Evolutionary conservation across 495 filamentous ascomycete species (phyloP), one percentile per base, ranked within the genome.

Genomic region (Hyaloscypha finlandica): DNA sequence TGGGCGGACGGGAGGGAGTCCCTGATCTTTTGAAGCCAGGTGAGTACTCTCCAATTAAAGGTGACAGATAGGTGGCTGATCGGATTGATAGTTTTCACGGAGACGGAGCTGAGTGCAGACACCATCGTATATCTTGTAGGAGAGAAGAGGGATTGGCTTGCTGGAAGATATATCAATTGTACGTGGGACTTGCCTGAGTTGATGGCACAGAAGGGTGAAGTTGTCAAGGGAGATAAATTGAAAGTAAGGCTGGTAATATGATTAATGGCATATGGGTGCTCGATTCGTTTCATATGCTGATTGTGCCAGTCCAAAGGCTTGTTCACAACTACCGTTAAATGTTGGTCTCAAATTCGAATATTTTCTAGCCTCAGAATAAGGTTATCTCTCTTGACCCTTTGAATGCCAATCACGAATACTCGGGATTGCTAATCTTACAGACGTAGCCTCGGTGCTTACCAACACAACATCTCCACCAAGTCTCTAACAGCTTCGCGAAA

Each of bases 121-220:
- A 80, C 80, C 1, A 59, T 84, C 29, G 77, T 83, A 3, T 84
- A 77, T 73, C 63, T 88, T 61, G 80, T 80, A 3, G 74, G 71
- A 22, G 70, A 83, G 68, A 80, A 76, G 60, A 71, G 81, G 55
- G 68, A 76, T 6, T 88, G 84, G 84, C 71, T 88, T 12, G 74
- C 73, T 33, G 85, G 84, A 1, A 70, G 84, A 65, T 87, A 84
- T 73, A 60, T 83, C 54, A 80, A 77, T 61, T 71, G 70, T 59
- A 80, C 69, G 2, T 85, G 83, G 82, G 82, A 84, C 68, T 78
- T 86, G 69, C 73, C 75, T 1, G 79, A 84, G 68, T 68, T 85
- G 6, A 64, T 82, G 64, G 68, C 29, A 19, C 75, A 70, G 71
- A 73, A 79, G 64, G 75, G 81, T 0, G 79, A 81, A 64, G 82